Evolutionary conservation across 352 stramenopile species (phyloP), one percentile per base, ranked within the genome.

Genomic region (Globisporangium iwayamae): DNA sequence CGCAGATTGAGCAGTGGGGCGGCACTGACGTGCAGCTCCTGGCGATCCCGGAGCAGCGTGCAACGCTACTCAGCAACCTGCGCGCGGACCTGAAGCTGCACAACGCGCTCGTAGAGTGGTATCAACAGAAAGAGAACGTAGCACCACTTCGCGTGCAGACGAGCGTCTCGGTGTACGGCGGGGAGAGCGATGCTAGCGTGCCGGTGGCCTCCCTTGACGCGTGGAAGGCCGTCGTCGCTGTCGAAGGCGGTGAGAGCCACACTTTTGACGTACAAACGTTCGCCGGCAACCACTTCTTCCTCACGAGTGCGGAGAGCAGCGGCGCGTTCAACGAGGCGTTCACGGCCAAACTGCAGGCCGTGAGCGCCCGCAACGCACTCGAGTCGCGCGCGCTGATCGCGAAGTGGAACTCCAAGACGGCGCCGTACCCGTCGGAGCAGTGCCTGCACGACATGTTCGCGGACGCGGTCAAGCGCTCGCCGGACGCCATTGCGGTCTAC

Each of bases 371-470:
- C 57, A 76, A 74, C 14, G 64, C 74, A 45, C 62, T 77, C 50
- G 81, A 89, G 45, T 87, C 81, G 20, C 70, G 60, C 7, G 65
- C 78, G 7, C 52, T 79, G 38, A 85, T 90, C 34, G 59, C 80
- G 14, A 34, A 70, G 22, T 75, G 81, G 62, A 92, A 92, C 67
- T 62, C 71, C 32, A 80, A 76, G 55, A 69, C 58, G 9, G 76
- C 67, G 3, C 8, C 78, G 20, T 96, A 94, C 67, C 86, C 87
- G 0, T 71, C 78, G 4, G 75, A 84, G 28, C 79, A 83, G 48
- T 94, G 86, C 62, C 72, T 96, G 57, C 89, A 96, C 58, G 80
- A 93, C 45, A 73, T 93, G 67, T 96, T 96, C 30, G 65, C 66
- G 2, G 83, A 90, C 39, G 83, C 81, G 7, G 89, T 85, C 8